Conservation (phyloP, 768 basidiomycete genomes). For the Suillus ampliporus region DNA sequence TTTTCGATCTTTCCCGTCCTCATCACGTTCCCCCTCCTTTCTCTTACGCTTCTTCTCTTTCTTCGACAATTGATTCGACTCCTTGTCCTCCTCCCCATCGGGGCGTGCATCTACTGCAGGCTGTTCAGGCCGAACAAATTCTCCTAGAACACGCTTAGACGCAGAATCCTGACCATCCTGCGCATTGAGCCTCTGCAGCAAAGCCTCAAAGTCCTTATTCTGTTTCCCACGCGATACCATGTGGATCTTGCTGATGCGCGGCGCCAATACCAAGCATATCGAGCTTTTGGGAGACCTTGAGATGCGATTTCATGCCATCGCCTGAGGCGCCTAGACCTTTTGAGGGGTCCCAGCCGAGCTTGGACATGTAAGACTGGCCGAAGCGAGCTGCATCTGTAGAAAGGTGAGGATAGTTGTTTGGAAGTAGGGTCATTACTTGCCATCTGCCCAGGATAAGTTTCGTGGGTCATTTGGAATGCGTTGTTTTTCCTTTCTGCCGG, state of each 20-base stretch:
- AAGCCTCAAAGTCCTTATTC: conserved; percentile 79
- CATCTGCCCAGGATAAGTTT: conserved; percentile 84
- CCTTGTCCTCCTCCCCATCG: conserved; percentile 22
- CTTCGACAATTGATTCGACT: conserved; percentile 24
- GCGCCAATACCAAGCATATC: conserved; percentile 89
- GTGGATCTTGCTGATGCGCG: conserved; percentile 64
- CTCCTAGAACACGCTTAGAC: conserved; percentile 10
- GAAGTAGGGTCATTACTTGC: conserved; percentile 44
- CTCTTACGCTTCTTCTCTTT: conserved; percentile 40
- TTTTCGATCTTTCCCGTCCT: conserved; percentile 28
- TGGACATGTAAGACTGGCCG: conserved; percentile 81
- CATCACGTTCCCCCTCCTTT: conserved; percentile 25
- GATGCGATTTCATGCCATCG: conserved; percentile 72
- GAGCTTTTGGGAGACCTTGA: conserved; percentile 81
- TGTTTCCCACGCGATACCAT: conserved; percentile 88
- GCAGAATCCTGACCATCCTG: background rate
- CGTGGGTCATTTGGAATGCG: conserved; percentile 80
- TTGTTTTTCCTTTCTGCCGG: conserved; percentile 80
- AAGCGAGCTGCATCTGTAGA: conserved; percentile 79
- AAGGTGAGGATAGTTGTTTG: background rate
- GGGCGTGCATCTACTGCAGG: conserved; percentile 15
- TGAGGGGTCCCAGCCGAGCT: conserved; percentile 84
- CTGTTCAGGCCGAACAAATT: conserved; percentile 12
- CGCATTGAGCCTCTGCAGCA: conserved; percentile 71
- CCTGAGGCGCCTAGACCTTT: conserved; percentile 75